Evolutionary conservation across 2,329 filamentous ascomycete species (phyloP).

Genomic region (Aaosphaeria arxii): DNA sequence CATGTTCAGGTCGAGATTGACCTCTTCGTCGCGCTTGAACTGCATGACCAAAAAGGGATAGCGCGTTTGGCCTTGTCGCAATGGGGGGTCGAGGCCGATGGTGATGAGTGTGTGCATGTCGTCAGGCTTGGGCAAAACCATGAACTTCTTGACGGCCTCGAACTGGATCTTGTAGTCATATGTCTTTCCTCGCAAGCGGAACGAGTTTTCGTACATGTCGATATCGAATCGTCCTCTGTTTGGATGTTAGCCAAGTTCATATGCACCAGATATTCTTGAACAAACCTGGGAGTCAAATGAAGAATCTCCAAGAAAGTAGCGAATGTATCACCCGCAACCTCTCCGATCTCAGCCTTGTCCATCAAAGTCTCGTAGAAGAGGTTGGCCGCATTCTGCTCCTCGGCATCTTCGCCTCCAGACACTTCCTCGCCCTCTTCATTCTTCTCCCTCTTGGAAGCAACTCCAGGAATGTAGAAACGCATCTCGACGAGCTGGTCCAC

Average conservation of each 20-base stretch:
- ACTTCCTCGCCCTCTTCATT: slow-evolving; percentile 66
- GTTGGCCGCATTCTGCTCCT: slow-evolving; percentile 92
- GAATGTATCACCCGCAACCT: slow-evolving; percentile 97
- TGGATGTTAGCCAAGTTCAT: slow-evolving; percentile 19
- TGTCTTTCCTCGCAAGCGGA: slow-evolving; percentile 95
- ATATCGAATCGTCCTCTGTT: slow-evolving; percentile 96
- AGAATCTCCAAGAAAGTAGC: slow-evolving; percentile 95
- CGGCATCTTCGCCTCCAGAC: slow-evolving; percentile 54
- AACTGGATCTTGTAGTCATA: slow-evolving; percentile 99
- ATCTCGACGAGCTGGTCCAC: slow-evolving; percentile 96
- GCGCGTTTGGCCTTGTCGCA: slow-evolving; percentile 94
- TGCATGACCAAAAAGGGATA: slow-evolving; percentile 99
- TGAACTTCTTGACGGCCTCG: slow-evolving; percentile 97
- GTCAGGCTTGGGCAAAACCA: slow-evolving; percentile 97
- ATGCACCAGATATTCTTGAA: slow-evolving; percentile 6
- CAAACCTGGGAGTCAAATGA: slow-evolving; percentile 88
- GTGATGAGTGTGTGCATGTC: slow-evolving; percentile 94
- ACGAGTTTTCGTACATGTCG: slow-evolving; percentile 98
- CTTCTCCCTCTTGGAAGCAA: slow-evolving; percentile 67
- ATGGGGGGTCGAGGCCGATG: slow-evolving; percentile 87
- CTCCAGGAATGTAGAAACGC: slow-evolving; percentile 97
- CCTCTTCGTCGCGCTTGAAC: slow-evolving; percentile 96
- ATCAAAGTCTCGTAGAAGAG: slow-evolving; percentile 98
- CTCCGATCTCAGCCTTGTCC: slow-evolving; percentile 98
- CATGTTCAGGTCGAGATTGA: slow-evolving; percentile 94